A percentile compares a stretch with the other conserved stretches of the same genome.
These are phyloP conservation scores for Sistotremastrum niveocremeum DNA, from an alignment of 768 basidiomycete species.

Conservation along the genomic window DNA sequence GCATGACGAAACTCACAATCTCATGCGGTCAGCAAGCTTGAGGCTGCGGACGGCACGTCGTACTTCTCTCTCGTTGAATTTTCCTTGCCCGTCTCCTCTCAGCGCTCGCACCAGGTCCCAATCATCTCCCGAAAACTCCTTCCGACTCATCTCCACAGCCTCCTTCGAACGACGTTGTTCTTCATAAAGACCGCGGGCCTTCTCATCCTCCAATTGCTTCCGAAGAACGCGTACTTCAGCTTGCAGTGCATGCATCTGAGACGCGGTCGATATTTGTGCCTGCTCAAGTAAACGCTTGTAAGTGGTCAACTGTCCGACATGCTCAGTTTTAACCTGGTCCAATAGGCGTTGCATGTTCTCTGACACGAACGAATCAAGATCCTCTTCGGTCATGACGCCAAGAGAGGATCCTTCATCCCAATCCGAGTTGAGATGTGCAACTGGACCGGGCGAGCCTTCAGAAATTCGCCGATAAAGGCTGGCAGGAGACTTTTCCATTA, in stretches of 20 bases:
- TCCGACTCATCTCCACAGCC: conserved; percentile 3
- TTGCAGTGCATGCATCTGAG: conserved; percentile 76
- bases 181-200: conserved; percentile 13
- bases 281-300: conserved; percentile 74
- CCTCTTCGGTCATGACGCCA: too few species aligned
- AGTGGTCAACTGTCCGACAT: conserved; percentile 45
- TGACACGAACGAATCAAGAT: too few species aligned
- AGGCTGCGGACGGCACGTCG: conserved; percentile 48
- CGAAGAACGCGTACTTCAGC: conserved; percentile 64
- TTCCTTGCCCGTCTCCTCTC: conserved; percentile 33
- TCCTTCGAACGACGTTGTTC: conserved; percentile 6
- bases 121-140: conserved; percentile 19
- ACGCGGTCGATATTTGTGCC: conserved; percentile 62
- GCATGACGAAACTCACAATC: conserved; percentile 38
- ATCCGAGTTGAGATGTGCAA: too few species aligned
- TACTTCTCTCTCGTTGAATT: conserved; percentile 59
- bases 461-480: too few species aligned
- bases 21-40: conserved; percentile 55
- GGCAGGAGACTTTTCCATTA: too few species aligned
- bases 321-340: conserved; percentile 26
- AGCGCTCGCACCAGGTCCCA: conserved; percentile 37
- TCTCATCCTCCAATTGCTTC: conserved; percentile 22
- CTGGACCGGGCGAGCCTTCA: too few species aligned
- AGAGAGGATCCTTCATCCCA: too few species aligned
- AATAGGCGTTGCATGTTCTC: conserved; percentile 26